Conservation (phyloP, 768 basidiomycete species). For the Auriculariales sp. region DNA sequence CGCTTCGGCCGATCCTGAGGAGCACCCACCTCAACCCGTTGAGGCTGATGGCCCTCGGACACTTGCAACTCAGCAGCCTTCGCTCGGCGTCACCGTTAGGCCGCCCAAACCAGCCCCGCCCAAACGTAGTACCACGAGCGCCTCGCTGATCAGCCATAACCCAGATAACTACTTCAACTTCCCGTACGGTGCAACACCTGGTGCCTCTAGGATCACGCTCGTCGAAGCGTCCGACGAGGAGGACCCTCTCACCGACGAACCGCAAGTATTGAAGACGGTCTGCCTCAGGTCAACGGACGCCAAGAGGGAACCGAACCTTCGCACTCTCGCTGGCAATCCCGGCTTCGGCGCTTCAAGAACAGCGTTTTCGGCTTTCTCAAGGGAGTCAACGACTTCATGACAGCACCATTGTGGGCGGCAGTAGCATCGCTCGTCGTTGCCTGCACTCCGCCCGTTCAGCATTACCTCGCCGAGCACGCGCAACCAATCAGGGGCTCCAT, state of each 20-base stretch:
- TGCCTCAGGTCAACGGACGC: neutral
- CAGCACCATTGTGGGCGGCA: constrained; percentile 75
- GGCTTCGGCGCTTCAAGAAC: constrained; percentile 14
- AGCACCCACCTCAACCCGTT: constrained; percentile 5
- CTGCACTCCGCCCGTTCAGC: constrained; percentile 60
- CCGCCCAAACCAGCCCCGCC: neutral
- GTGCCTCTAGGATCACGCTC: constrained; percentile 4
- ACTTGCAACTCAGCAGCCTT: constrained; percentile 5
- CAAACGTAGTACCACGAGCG: constrained; percentile 5
- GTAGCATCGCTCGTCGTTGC: constrained; percentile 64
- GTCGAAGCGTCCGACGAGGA: constrained; percentile 12
- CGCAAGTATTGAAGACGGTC: constrained; percentile 11
- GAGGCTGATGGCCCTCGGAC: constrained; percentile 1
- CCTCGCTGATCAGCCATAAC: constrained; percentile 12
- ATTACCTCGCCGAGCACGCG: constrained; percentile 46
- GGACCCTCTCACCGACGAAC: constrained; percentile 9
- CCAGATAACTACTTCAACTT: constrained; percentile 48
- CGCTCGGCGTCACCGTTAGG: constrained; percentile 1
- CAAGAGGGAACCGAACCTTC: constrained; percentile 5
- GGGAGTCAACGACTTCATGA: constrained; percentile 62
- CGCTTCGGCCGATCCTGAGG: constrained; percentile 47
- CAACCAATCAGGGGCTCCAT: constrained; percentile 56
- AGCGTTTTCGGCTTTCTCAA: constrained; percentile 19
- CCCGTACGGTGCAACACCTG: constrained; percentile 25
- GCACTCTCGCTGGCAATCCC: neutral